Evolutionary conservation across 1,284 basidiomycete genomes (phyloP).

Genomic region (Tilletia indica): DNA sequence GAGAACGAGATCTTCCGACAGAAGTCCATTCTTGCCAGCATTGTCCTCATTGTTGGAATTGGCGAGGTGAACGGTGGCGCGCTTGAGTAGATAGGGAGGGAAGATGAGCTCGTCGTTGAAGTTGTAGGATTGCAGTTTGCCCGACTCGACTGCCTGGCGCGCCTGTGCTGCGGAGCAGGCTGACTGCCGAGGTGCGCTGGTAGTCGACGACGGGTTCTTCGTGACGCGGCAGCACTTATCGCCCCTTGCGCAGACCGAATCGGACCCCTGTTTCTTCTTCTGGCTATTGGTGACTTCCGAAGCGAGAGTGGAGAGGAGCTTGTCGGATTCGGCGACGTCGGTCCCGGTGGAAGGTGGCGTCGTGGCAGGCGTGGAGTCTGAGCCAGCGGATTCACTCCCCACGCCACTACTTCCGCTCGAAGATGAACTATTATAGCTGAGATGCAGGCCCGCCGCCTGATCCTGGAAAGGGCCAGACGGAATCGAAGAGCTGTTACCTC

Average conservation of each 20-base stretch:
- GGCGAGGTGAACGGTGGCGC: background rate
- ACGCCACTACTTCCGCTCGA: slow-evolving; percentile 24
- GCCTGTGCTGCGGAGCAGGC: slow-evolving; percentile 34
- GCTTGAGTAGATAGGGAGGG: slow-evolving; percentile 51
- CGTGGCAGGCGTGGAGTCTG: slow-evolving; percentile 16
- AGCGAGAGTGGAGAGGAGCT: background rate
- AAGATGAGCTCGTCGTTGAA: slow-evolving; percentile 55
- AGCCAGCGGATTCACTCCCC: slow-evolving; percentile 21
- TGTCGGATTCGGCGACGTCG: background rate
- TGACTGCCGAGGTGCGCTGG: slow-evolving; percentile 21
- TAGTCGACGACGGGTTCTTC: background rate
- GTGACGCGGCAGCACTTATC: slow-evolving; percentile 22
- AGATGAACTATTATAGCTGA: background rate
- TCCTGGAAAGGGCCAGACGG: background rate
- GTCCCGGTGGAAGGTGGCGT: slow-evolving; percentile 1
- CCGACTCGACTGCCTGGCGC: slow-evolving; percentile 28
- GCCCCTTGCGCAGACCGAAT: slow-evolving; percentile 23
- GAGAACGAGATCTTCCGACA: slow-evolving; percentile 33
- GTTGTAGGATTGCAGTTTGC: slow-evolving; percentile 51
- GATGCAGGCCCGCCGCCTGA: background rate
- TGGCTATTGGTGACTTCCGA: background rate
- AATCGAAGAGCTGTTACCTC: background rate
- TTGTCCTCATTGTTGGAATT: background rate
- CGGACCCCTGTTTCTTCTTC: slow-evolving; percentile 14
- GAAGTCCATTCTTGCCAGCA: background rate